phyloP scores from a whole-genome alignment of 2,329 filamentous ascomycete species.

The Madurella fahalii region DNA sequence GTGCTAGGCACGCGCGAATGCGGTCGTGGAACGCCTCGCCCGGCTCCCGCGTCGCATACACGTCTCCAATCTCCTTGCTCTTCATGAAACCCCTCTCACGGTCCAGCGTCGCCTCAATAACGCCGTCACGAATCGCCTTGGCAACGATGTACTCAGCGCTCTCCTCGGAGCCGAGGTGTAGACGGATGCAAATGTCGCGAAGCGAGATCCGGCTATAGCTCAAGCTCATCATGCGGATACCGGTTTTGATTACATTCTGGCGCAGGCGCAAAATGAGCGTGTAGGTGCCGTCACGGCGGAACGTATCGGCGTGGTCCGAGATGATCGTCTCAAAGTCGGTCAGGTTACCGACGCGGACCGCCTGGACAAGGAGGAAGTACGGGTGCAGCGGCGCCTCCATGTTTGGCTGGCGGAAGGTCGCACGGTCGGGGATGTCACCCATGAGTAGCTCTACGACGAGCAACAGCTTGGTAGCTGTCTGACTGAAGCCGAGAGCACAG shows the following conservation, averaged over 20 bases:
- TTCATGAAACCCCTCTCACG: constrained; percentile 97
- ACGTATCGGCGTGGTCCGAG: constrained; percentile 73
- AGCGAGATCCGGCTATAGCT: constrained; percentile 97
- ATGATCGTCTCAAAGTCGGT: constrained; percentile 90
- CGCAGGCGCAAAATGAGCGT: constrained; percentile 89
- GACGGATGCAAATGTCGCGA: constrained; percentile 91
- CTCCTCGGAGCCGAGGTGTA: constrained; percentile 92
- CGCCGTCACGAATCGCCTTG: constrained; percentile 95
- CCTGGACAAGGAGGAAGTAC: constrained; percentile 90
- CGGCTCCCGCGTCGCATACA: constrained; percentile 92
- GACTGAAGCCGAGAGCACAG: constrained; percentile 89
- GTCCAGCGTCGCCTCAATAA: constrained; percentile 92
- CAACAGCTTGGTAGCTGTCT: constrained; percentile 93
- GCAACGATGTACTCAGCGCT: constrained; percentile 98
- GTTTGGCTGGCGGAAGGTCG: constrained; percentile 83
- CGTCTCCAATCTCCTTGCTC: constrained; percentile 92
- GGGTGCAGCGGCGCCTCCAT: constrained; percentile 86
- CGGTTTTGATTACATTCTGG: constrained; percentile 99
- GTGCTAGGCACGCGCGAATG: constrained; percentile 81
- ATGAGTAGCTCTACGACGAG: constrained; percentile 95
- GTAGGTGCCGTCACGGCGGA: constrained; percentile 92
- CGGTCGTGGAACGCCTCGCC: constrained; percentile 97
- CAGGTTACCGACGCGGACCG: constrained; percentile 92
- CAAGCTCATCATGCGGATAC: constrained; percentile 97
- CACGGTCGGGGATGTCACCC: constrained; percentile 96